Evolutionary conservation across 1,139 yeast species (phyloP), one percentile per base, ranked within the genome.

Genomic region (Yamadazyma pseudoaaseri): DNA sequence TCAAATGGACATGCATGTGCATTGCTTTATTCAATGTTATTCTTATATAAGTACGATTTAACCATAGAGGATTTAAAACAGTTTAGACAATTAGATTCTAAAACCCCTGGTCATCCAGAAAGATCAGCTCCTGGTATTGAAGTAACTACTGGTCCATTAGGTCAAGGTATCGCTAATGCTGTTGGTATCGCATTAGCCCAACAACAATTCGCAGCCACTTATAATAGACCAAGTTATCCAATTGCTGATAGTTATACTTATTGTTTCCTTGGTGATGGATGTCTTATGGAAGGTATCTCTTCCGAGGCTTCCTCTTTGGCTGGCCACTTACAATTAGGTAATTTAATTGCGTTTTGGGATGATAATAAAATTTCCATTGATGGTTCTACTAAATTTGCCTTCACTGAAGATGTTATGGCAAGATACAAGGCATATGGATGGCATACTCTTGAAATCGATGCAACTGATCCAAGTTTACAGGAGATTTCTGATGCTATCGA

Each of bases 1-100:
- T 87, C 96, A 39, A 92, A 92, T 65, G 98, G 98, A 54, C 98
- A 92, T 66, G 96, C 96, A 29, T 86, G 94, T 62, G 95, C 95
- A 40, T 72, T 92, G 47, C 73, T 86, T 58, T 92, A 92, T 76
- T 71, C 92, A 25, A 63, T 90, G 65, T 72, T 90, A 56, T 94
- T 85, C 63, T 71, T 92, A 53, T 79, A 78, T 56, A 97, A 96
- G 41, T 90, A 77, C 71, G 84, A 78, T 54, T 70, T 81, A 60
- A 58, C 86, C 36, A 65, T 90, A 44, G 95, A 87, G 30, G 97
- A 92, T 66, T 74, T 92, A 65, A 85, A 87, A 73, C 65, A 73
- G 46, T 92, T 92, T 73, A 86, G 98, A 76, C 95, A 86, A 67
- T 65, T 90, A 54, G 73, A 76, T 58, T 89, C 97, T 48, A 82